A percentile compares a stretch with the other conserved stretches of the same genome.
phyloP scores from a whole-genome alignment of 2,329 filamentous ascomycete species.

The Diaporthe ampelina region DNA sequence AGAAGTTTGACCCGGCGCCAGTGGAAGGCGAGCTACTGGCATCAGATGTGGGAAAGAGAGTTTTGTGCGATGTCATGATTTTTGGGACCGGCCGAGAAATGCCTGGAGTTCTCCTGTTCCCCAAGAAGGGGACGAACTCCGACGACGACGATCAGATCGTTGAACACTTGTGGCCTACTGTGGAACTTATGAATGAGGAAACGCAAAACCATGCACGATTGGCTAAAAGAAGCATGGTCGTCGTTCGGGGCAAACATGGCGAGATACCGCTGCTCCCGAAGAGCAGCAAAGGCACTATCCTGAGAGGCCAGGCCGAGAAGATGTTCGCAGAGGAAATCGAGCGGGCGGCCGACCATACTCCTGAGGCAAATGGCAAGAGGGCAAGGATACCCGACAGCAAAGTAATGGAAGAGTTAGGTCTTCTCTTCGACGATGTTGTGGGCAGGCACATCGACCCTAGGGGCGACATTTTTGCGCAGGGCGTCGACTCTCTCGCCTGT shows the following conservation, averaged over 20 bases:
- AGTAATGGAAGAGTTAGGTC: slow-evolving; percentile 50
- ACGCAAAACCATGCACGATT: slow-evolving; percentile 66
- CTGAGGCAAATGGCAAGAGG: slow-evolving; percentile 9
- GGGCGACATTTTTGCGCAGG: slow-evolving; percentile 68
- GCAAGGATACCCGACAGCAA: slow-evolving; percentile 51
- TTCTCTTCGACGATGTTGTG: slow-evolving; percentile 51
- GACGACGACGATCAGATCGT: slow-evolving; percentile 54
- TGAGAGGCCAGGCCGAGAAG: slow-evolving; percentile 65
- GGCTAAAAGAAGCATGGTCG: slow-evolving; percentile 63
- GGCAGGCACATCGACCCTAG: slow-evolving; percentile 50
- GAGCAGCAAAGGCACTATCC: slow-evolving; percentile 73
- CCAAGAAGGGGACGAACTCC: slow-evolving; percentile 46
- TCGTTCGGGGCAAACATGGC: slow-evolving; percentile 52
- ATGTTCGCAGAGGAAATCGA: slow-evolving; percentile 62
- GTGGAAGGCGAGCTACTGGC: slow-evolving; percentile 69
- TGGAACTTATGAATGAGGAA: slow-evolving; percentile 63
- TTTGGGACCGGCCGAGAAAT: slow-evolving; percentile 71
- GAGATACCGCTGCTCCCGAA: slow-evolving; percentile 61
- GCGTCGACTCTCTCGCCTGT: slow-evolving; percentile 72
- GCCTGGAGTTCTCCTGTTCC: slow-evolving; percentile 70
- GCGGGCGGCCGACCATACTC: slow-evolving; percentile 55
- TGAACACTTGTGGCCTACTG: slow-evolving; percentile 55
- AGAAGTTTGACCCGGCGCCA: slow-evolving; percentile 77
- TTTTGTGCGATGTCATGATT: slow-evolving; percentile 69
- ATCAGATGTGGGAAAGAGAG: slow-evolving; percentile 47